Conservation (phyloP, 129 eudicot genomes). For the Arctium minus region DNA sequence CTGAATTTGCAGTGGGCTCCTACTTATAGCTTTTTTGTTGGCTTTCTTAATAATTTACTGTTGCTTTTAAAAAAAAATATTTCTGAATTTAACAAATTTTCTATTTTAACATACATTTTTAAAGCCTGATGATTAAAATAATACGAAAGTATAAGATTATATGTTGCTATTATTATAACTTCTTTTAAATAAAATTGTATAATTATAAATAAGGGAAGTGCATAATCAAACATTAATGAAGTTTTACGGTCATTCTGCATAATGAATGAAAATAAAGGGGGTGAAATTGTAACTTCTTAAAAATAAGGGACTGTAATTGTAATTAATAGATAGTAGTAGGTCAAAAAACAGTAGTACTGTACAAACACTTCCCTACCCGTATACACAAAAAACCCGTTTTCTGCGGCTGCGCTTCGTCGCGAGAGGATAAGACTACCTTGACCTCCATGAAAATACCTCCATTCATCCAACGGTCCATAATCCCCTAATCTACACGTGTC, state of each 20-base stretch:
- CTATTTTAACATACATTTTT: no score
- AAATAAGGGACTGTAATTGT: not conserved
- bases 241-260: not conserved
- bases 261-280: not conserved
- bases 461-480: conserved; percentile 14
- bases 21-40: no score
- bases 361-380: conserved; percentile 22
- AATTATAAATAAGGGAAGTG: no score
- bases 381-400: conserved; percentile 31
- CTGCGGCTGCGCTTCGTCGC: conserved; percentile 59
- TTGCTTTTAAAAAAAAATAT: no score
- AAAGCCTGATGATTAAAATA: no score
- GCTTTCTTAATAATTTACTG: no score
- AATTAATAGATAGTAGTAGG: not conserved
- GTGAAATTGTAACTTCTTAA: not conserved
- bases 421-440: conserved; percentile 40
- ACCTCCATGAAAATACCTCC: conserved; percentile 15
- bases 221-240: not conserved
- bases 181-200: not conserved
- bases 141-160: no score
- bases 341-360: conserved; percentile 2
- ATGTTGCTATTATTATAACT: no score
- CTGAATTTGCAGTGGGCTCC: no score
- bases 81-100: no score
- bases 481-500: conserved; percentile 29